A percentile compares a stretch with the other conserved stretches of the same genome.
Evolutionary conservation across 352 stramenopile genomes (phyloP).

Genomic region (Pythium oligandrum): DNA sequence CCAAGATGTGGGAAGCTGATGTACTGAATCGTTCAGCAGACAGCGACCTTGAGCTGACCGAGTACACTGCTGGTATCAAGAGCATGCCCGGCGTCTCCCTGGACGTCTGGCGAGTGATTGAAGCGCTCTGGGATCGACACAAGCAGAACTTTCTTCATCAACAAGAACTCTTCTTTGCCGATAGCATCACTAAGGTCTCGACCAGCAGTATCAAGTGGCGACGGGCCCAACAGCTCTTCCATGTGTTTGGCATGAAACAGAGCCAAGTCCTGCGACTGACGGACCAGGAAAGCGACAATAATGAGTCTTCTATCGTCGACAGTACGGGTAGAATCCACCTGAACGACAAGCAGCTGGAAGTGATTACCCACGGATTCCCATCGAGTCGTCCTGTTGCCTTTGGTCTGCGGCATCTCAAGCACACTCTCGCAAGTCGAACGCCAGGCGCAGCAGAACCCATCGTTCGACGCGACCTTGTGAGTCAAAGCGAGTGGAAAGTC

Average conservation of each 20-base stretch:
- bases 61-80: conserved; percentile 31
- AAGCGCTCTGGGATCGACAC: conserved; percentile 54
- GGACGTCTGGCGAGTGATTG: conserved; percentile 58
- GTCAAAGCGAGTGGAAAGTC: conserved; percentile 56
- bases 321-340: not conserved
- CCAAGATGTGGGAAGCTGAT: conserved; percentile 44
- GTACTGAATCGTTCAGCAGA: conserved; percentile 9
- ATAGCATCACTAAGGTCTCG: conserved; percentile 10
- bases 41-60: conserved; percentile 27
- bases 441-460: too few species aligned
- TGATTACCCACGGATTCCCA: not conserved
- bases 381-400: conserved; percentile 7
- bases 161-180: conserved; percentile 50
- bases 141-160: conserved; percentile 63
- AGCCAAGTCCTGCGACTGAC: conserved; percentile 29
- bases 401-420: conserved; percentile 9
- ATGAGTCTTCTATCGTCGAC: too few species aligned
- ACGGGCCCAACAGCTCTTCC: conserved; percentile 26
- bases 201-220: conserved; percentile 21
- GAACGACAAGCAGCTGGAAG: not conserved
- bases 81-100: conserved; percentile 35
- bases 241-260: conserved; percentile 52
- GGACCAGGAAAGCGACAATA: conserved; percentile 12
- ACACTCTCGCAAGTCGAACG: too few species aligned
- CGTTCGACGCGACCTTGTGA: conserved; percentile 33